Base-by-base conservation (phyloP, 192 early-diverging fungal species). In the Backusella tuberculispora region DNA sequence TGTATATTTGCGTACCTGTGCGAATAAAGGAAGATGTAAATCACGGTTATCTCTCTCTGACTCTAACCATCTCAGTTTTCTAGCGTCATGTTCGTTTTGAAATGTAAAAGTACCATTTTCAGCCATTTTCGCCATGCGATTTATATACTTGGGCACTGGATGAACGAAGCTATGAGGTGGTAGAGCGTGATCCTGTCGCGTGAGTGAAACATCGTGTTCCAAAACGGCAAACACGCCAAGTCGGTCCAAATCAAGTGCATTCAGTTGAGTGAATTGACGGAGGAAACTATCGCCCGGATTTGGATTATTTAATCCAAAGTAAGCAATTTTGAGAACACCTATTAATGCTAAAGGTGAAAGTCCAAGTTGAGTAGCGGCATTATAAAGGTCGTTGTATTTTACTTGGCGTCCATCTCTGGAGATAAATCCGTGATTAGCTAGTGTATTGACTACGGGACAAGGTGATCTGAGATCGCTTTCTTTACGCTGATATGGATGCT, bases 381-480 rank as follows among this genome's bases (percentile, higher is more conserved):
- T 17, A 26, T 45, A 69, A 15, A 69, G 24, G 19, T 69, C 68
- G 44, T 69, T 45, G 24, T 40, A 47, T 29, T 69, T 69, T 4
- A 69, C 44, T 17, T 69, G 24, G 5, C 45, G 42, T 15, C 68
- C 68, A 45, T 29, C 42, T 69, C 68, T 40, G 3, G 42, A 13
- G 15, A 78, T 65, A 47, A 67, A 78, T 44, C 76, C 72, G 10
- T 75, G 65, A 26, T 67, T 78, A 8, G 69, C 76, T 10, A 79
- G 77, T 24, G 74, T 53, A 21, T 76, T 74, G 6, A 74, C 1
- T 29, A 73, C 21, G 7, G 63, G 71, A 67, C 76, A 79, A 3
- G 71, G 56, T 21, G 66, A 74, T 24, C 78, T 29, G 24, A 38
- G 1, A 60, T 79, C 65, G 14, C 21, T 64, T 26, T 46, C 68